Percentiles rank a stretch among this genome's conserved stretches.
Conservation (phyloP, 2,329 filamentous ascomycete genomes). For the Penicillium digitatum region DNA sequence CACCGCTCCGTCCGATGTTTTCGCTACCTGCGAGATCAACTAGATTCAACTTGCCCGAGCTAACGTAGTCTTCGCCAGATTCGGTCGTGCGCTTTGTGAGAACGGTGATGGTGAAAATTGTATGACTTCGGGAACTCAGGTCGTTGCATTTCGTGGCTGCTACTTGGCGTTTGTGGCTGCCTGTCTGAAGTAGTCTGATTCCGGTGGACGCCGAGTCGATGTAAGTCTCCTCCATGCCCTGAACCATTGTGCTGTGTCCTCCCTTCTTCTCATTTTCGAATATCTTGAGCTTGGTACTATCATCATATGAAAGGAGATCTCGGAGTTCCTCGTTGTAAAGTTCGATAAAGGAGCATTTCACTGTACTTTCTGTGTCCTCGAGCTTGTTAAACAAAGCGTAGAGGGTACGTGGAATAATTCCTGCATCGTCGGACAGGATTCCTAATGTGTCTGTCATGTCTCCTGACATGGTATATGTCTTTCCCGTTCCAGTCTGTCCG, state of each 20-base stretch:
- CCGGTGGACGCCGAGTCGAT: conserved; percentile 81
- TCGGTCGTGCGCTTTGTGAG: conserved; percentile 79
- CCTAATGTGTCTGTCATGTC: conserved; percentile 87
- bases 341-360: conserved; percentile 98
- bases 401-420: conserved; percentile 89
- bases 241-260: conserved; percentile 77
- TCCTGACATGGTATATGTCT: conserved; percentile 99
- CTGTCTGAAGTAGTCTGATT: conserved; percentile 81
- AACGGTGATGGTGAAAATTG: conserved; percentile 92
- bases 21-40: conserved; percentile 96
- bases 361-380: conserved; percentile 76
- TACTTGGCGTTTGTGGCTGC: conserved; percentile 93
- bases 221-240: conserved; percentile 96
- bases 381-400: conserved; percentile 83
- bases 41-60: conserved; percentile 88
- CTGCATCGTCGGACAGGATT: conserved; percentile 82
- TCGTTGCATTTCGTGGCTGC: conserved; percentile 99
- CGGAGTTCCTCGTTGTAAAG: conserved; percentile 96
- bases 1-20: conserved; percentile 94
- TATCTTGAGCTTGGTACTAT: conserved; percentile 84
- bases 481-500: conserved; percentile 94
- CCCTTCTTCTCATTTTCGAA: conserved; percentile 84
- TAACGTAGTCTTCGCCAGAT: conserved; percentile 83
- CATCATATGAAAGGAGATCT: conserved; percentile 78
- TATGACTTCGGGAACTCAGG: conserved; percentile 92